Evolutionary conservation across 176 grass and related monocot species (phyloP).

Genomic region (Hordeum vulgare): MorexV3_pseudomolecules_assembly NC_058522.1:469679409-469679908

Average conservation of each 20-base stretch:
- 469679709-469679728: neutral
- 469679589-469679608: too few species aligned
- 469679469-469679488: neutral
- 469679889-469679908: slow-evolving; percentile 60
- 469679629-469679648: slow-evolving; percentile 70
- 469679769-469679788: neutral
- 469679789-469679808: neutral
- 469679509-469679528: neutral
- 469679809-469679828: slow-evolving; percentile 92
- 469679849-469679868: slow-evolving; percentile 78
- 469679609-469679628: slow-evolving; percentile 56
- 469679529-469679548: neutral
- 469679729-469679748: neutral
- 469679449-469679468: neutral
- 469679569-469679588: neutral
- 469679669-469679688: slow-evolving; percentile 62
- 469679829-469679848: slow-evolving; percentile 86
- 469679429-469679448: neutral
- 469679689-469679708: slow-evolving; percentile 47
- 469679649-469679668: slow-evolving; percentile 68
- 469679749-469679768: neutral
- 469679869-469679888: slow-evolving; percentile 71
- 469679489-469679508: neutral
- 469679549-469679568: neutral
- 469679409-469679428: neutral